Evolutionary conservation across 176 grass and related monocot species (phyloP).

Genomic region (Oryza punctata): DNA sequence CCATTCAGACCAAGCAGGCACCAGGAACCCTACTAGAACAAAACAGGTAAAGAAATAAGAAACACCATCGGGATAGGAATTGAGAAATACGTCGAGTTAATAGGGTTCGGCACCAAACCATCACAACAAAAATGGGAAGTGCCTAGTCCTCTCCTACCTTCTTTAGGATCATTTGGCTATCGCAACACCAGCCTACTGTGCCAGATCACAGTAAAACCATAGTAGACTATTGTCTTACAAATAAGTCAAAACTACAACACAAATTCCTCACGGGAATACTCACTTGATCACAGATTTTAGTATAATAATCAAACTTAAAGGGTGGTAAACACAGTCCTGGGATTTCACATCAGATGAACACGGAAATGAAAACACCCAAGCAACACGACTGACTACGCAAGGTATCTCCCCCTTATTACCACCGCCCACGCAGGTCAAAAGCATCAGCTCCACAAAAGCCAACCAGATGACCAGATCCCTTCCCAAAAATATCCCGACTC

Average conservation of each 20-base stretch:
- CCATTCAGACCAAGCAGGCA: conserved; percentile 33
- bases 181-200: not conserved
- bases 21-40: not conserved
- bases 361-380: not conserved
- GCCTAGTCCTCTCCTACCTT: not conserved
- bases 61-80: not conserved
- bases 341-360: not conserved
- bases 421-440: not conserved
- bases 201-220: not conserved
- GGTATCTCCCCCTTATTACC: not conserved
- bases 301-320: not conserved
- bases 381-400: not conserved
- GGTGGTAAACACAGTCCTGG: not conserved
- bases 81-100: not conserved
- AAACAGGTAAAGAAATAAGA: not conserved
- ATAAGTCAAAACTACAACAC: not conserved
- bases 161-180: not conserved
- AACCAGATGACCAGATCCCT: not conserved
- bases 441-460: not conserved
- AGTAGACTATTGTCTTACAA: no score
- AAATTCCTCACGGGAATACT: not conserved
- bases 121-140: not conserved
- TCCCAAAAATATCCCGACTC: not conserved
- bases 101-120: not conserved
- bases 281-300: not conserved